Evolutionary conservation across 495 filamentous ascomycete species (phyloP).

Genomic region (Halenospora varia): DNA sequence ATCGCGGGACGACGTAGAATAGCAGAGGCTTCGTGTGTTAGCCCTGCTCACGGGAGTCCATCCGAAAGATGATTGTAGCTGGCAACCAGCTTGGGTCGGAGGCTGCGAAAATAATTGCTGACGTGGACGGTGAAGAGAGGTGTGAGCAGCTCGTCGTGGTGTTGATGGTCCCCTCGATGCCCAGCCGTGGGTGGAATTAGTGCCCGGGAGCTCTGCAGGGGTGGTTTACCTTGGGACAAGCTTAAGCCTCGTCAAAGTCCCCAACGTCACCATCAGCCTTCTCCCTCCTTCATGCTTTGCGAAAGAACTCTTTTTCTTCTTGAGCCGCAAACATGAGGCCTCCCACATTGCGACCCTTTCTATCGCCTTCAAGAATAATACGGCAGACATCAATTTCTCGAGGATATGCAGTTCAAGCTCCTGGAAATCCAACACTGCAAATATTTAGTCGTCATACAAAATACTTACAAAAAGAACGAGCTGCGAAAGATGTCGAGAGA

Average conservation of each 20-base stretch:
- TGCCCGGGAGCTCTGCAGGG: slow-evolving; percentile 12
- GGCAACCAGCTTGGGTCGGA: slow-evolving; percentile 6
- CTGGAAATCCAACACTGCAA: slow-evolving; percentile 71
- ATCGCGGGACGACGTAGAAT: neutral
- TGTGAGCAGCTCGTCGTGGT: neutral
- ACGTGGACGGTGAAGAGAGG: neutral
- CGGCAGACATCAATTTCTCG: slow-evolving; percentile 30
- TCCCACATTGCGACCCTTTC: slow-evolving; percentile 15
- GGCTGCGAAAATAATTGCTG: neutral
- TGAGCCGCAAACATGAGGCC: slow-evolving; percentile 14
- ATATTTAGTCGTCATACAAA: slow-evolving; percentile 90
- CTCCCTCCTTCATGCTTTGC: neutral
- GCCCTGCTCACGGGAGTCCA: slow-evolving; percentile 22
- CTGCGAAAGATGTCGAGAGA: slow-evolving; percentile 62
- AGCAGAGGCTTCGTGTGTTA: slow-evolving; percentile 12
- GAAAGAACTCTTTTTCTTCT: neutral
- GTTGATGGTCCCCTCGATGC: slow-evolving; percentile 1
- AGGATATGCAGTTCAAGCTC: slow-evolving; percentile 69
- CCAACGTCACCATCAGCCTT: slow-evolving; percentile 15
- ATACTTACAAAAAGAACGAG: slow-evolving; percentile 84
- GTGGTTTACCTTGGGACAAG: neutral
- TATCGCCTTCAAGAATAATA: slow-evolving; percentile 10
- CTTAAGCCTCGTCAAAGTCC: slow-evolving; percentile 1
- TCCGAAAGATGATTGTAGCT: slow-evolving; percentile 14
- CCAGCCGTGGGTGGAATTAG: slow-evolving; percentile 3